A percentile compares a stretch with the other conserved stretches of the same genome.
These are phyloP conservation scores for Botryobasidium botryosum DNA, from an alignment of 768 basidiomycete species.

Conservation along the genomic window DNA sequence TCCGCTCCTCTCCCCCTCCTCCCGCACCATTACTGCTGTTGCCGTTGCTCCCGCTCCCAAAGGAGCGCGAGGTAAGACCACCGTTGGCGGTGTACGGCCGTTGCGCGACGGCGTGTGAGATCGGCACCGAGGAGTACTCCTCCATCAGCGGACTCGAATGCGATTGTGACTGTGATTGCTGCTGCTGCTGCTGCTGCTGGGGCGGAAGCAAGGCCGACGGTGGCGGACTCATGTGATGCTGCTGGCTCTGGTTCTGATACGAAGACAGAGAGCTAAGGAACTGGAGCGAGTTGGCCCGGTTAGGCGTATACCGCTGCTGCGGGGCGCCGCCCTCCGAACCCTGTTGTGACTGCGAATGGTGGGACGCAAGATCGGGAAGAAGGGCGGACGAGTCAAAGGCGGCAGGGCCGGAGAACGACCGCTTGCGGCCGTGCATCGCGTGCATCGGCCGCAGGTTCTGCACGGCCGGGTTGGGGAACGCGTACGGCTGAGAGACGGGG, in stretches of 20 bases:
- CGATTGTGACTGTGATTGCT: neutral
- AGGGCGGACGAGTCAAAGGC: constrained; percentile 1
- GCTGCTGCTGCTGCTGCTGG: constrained; percentile 2
- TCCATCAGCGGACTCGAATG: neutral
- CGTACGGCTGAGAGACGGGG: neutral
- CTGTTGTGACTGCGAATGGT: constrained; percentile 1
- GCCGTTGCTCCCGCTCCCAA: neutral
- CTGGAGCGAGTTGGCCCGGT: too few species aligned
- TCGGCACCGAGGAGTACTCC: constrained; percentile 8
- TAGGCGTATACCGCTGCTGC: neutral
- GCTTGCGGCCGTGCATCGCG: constrained; percentile 16
- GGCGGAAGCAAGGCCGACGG: neutral
- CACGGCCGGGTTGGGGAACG: neutral
- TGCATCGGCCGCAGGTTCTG: constrained; percentile 5
- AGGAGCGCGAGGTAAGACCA: neutral
- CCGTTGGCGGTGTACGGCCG: constrained; percentile 5
- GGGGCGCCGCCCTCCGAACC: neutral
- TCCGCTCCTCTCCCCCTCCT: neutral
- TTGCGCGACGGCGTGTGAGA: constrained; percentile 8
- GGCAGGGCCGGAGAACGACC: constrained; percentile 20
- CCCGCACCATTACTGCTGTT: neutral
- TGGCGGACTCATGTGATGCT: neutral
- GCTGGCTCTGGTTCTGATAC: constrained; percentile 1
- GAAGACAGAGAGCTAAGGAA: neutral
- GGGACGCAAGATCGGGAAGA: neutral